Evolutionary conservation across 2,329 filamentous ascomycete genomes (phyloP), one percentile per base, ranked within the genome.

Genomic region (Corinectria fuckeliana): DNA sequence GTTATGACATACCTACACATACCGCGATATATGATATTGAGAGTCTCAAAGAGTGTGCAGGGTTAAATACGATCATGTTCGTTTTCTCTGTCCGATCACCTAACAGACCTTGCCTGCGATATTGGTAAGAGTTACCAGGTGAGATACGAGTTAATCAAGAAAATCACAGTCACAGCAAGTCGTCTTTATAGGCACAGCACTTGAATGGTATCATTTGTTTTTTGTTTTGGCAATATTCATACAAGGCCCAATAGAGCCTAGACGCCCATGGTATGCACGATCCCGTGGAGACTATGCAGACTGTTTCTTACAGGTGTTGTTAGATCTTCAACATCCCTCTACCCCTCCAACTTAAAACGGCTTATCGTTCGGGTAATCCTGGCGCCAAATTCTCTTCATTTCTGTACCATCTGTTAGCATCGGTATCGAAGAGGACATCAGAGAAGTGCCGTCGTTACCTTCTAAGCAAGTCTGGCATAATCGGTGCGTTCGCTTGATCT

Each of bases 381-480:
- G 68, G 26, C 72, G 73, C 77, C 78, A 80, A 67, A 83, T 76
- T 23, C 73, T 75, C 63, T 76, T 78, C 71, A 84, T 80, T 52
- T 81, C 82, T 84, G 49, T 10, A 42, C 4, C 4, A 16, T 16
- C 14, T 56, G 62, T 70, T 55, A 68, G 60, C 14, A 3, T 45
- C 20, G 7, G 23, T 36, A 26, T 45, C 18, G 9, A 47, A 34
- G 23, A 26, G 4, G 39, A 11, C 3, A 28, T 16, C n/a, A 8
- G 14, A 18, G 32, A 5, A 28, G 11, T 14, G 20, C 21, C 28
- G 21, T 54, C 79, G 88, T 71, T 84, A 96, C 93, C 90, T 76
- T 86, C 82, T 62, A 96, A 88, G 77, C 95, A 99, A 72, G 91
- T 88, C 18, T 92, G 88, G 77, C 95, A 99, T 65, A 99, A 76